Percentiles rank a stretch among this genome's conserved stretches.
phyloP scores from a whole-genome alignment of 805 yeast species.

The Priceomyces haplophilus region DNA sequence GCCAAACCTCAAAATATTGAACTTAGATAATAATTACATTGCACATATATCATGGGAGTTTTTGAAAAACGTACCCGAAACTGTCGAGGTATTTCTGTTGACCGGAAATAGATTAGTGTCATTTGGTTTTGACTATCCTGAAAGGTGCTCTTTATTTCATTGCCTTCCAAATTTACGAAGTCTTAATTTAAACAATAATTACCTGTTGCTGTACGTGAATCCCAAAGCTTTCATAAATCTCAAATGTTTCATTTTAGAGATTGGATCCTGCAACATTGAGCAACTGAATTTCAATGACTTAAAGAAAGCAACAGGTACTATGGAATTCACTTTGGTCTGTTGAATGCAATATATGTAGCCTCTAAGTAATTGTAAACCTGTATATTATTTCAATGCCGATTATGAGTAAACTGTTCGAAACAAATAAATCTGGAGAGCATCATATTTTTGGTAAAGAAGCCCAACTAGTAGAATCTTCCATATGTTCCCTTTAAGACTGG shows the following conservation, averaged over 20 bases:
- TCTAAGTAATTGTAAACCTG: constrained; percentile 3
- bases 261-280: constrained; percentile 14
- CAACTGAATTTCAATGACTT: constrained; percentile 11
- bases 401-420: background rate
- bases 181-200: constrained; percentile 17
- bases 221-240: constrained; percentile 11
- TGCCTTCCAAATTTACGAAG: constrained; percentile 19
- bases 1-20: constrained; percentile 16
- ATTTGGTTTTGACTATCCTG: constrained; percentile 10
- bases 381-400: constrained; percentile 1
- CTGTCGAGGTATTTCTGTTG: constrained; percentile 23
- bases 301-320: background rate
- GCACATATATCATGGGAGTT: constrained; percentile 16
- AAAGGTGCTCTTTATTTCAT: constrained; percentile 5
- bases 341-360: background rate
- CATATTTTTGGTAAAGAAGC: no score
- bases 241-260: constrained; percentile 7
- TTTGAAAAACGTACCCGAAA: constrained; percentile 24
- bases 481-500: no score
- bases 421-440: no score
- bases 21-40: constrained; percentile 26
- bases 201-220: constrained; percentile 11
- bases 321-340: background rate
- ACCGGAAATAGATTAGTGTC: constrained; percentile 15
- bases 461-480: no score